Conservation (phyloP, 345 rosid species). For the Psidium guajava region DNA sequence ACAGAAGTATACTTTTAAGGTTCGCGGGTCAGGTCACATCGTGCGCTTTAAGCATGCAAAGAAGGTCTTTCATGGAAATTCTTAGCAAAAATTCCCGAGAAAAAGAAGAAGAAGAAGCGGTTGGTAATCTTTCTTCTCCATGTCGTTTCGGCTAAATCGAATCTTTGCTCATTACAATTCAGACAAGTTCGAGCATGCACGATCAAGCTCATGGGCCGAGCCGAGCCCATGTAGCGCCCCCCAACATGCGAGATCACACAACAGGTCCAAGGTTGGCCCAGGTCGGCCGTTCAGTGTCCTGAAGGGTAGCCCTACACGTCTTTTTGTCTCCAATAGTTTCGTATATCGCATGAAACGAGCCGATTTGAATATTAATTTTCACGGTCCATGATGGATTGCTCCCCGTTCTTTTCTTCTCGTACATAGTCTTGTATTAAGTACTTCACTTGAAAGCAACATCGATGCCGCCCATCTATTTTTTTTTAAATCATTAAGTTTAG, state of each 20-base stretch:
- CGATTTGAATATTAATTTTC: neutral
- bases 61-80: neutral
- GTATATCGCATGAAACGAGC: no score
- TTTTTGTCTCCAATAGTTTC: no score
- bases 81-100: neutral
- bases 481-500: neutral
- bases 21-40: neutral
- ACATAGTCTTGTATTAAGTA: neutral
- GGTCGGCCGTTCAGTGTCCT: neutral
- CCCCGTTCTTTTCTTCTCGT: neutral
- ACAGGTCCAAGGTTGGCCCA: neutral
- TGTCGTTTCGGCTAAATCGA: neutral
- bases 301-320: no score
- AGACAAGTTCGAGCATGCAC: neutral
- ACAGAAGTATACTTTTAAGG: neutral
- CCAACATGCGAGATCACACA: neutral
- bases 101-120: neutral
- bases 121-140: neutral
- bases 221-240: neutral
- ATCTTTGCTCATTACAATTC: neutral
- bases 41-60: neutral
- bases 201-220: neutral
- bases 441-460: neutral
- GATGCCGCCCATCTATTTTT: slow-evolving; percentile 1
- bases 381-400: neutral